Percentiles rank a stretch among this genome's conserved stretches.
phyloP scores from a whole-genome alignment of 768 basidiomycete species.

The Leccinellum luteum region DNA sequence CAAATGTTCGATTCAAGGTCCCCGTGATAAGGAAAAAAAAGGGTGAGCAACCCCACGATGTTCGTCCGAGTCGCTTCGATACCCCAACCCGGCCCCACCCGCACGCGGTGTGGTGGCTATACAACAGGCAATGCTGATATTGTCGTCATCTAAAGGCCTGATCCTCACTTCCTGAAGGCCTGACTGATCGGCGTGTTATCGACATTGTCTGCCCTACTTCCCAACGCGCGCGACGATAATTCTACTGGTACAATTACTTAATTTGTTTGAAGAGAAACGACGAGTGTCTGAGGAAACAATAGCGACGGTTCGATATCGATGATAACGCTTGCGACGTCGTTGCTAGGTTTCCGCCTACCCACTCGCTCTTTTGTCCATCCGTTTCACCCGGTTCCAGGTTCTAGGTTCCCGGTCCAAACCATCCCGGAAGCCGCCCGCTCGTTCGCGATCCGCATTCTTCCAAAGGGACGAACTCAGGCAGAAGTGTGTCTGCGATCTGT shows the following conservation, averaged over 20 bases:
- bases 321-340: not conserved
- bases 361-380: not conserved
- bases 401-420: slow-evolving; percentile 4
- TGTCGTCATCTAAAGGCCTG: not conserved
- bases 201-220: not conserved
- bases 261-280: not conserved
- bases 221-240: not conserved
- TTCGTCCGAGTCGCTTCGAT: not conserved
- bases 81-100: not conserved
- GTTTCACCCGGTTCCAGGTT: not conserved
- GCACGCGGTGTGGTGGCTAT: not conserved
- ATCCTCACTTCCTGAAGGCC: not conserved
- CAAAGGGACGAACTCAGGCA: not conserved
- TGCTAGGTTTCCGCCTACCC: not conserved
- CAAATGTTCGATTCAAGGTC: not conserved
- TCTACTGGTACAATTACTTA: not conserved
- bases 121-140: not conserved
- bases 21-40: not conserved
- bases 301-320: not conserved
- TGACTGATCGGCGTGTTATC: not conserved
- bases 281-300: not conserved
- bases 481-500: not conserved
- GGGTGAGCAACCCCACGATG: not conserved
- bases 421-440: not conserved
- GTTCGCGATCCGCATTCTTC: not conserved